Conservation (phyloP, 2,329 filamentous ascomycete genomes). For the Tolypocladium paradoxum region DNA sequence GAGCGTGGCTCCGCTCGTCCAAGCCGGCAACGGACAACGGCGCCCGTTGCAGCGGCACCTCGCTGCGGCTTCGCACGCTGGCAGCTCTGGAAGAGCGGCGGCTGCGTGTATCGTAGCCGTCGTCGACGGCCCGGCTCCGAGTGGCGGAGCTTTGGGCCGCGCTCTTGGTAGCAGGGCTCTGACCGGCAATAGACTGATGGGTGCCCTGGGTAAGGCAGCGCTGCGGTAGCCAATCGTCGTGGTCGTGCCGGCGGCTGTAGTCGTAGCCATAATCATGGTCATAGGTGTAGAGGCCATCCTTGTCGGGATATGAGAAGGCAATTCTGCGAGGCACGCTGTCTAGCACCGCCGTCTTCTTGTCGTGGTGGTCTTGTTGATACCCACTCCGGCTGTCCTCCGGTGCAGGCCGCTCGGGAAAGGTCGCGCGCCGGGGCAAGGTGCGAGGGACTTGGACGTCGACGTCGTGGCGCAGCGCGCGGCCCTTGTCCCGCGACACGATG, state of each 20-base stretch:
- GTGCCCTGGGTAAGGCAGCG: not conserved
- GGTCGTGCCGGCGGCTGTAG: not conserved
- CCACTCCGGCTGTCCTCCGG: not conserved
- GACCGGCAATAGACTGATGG: not conserved
- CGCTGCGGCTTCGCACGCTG: not conserved
- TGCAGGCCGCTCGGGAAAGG: constrained; percentile 27
- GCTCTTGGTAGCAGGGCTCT: not conserved
- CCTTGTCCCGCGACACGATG: constrained; percentile 43
- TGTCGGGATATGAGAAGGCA: not conserved
- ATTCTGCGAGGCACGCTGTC: not conserved
- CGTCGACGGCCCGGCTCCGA: not conserved
- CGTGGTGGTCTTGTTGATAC: not conserved
- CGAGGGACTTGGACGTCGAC: constrained; percentile 23
- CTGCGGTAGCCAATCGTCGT: not conserved
- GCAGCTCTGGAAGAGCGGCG: not conserved
- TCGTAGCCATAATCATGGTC: not conserved
- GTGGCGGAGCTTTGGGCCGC: not conserved
- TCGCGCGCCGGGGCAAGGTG: constrained; percentile 30
- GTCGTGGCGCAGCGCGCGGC: constrained; percentile 27
- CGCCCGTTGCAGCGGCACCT: not conserved
- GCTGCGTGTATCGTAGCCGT: not conserved
- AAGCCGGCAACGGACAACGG: not conserved
- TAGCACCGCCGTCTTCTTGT: not conserved
- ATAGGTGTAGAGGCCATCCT: not conserved
- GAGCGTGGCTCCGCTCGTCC: not conserved